Evolutionary conservation across 768 basidiomycete genomes (phyloP).

Genomic region (Trametes punicea): DNA sequence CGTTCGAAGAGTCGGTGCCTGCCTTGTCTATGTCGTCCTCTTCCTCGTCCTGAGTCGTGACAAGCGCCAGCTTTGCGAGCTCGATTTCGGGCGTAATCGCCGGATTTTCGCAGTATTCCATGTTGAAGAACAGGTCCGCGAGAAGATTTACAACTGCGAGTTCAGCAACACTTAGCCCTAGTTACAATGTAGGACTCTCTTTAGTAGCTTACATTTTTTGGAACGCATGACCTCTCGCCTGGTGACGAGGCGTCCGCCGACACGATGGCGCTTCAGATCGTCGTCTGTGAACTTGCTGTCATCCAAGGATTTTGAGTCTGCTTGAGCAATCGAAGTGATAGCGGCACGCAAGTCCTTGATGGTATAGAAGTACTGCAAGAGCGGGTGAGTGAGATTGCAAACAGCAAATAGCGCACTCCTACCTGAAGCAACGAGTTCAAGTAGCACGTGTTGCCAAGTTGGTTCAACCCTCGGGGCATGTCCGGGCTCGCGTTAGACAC

Average conservation of each 20-base stretch:
- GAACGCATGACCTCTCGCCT: conserved; percentile 79
- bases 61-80: conserved; percentile 86
- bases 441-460: conserved; percentile 87
- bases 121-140: conserved; percentile 70
- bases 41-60: conserved; percentile 88
- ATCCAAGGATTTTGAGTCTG: conserved; percentile 50
- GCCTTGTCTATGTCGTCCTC: conserved; percentile 66
- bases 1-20: conserved; percentile 78
- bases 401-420: conserved; percentile 5
- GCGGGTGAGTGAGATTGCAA: not conserved
- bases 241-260: conserved; percentile 83
- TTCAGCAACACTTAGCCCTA: conserved; percentile 10
- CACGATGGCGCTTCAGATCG: conserved; percentile 77
- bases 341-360: conserved; percentile 84
- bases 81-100: conserved; percentile 83
- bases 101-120: conserved; percentile 61
- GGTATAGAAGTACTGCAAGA: conserved; percentile 88
- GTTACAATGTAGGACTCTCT: not conserved
- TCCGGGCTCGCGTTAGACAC: conserved; percentile 50
- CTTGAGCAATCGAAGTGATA: conserved; percentile 56
- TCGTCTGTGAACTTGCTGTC: conserved; percentile 78
- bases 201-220: conserved; percentile 64
- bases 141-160: conserved; percentile 73
- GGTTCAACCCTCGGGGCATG: conserved; percentile 82
- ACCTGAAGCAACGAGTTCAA: conserved; percentile 78